Conservation (phyloP, 495 filamentous ascomycete genomes). For the Penicillium chermesinum region DNA sequence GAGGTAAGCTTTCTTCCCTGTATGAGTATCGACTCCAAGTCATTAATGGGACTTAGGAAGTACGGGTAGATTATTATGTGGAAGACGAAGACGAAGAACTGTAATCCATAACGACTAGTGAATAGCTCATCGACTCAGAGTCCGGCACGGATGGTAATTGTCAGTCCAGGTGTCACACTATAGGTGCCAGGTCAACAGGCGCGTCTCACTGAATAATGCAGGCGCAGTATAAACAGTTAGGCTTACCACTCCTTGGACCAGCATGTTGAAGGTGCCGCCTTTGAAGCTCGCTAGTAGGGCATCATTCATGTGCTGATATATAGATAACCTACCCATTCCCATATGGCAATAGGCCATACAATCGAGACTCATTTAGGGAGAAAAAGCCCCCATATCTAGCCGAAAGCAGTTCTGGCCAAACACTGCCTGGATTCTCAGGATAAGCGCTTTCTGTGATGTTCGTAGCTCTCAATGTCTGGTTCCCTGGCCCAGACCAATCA, state of each 20-base stretch:
- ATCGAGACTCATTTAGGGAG: background rate
- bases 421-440: background rate
- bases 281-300: background rate
- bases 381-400: background rate
- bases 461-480: background rate
- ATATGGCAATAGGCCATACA: conserved; percentile 1
- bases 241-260: conserved; percentile 2
- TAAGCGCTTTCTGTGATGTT: background rate
- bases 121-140: too few species aligned
- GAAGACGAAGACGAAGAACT: too few species aligned
- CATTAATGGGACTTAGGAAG: too few species aligned
- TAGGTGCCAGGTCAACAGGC: conserved; percentile 1
- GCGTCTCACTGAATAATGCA: conserved; percentile 1
- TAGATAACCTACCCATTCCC: conserved; percentile 1
- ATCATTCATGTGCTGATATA: conserved; percentile 1
- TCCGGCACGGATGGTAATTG: too few species aligned
- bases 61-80: too few species aligned
- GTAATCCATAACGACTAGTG: too few species aligned
- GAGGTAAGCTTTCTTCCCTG: too few species aligned
- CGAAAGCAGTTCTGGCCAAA: conserved; percentile 1
- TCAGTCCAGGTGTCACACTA: conserved; percentile 1
- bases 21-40: too few species aligned
- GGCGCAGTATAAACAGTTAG: background rate
- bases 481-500: conserved; percentile 2
- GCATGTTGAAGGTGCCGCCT: conserved; percentile 1